Conservation (phyloP, 2,329 filamentous ascomycete genomes). For the Phialocephala sp. region DNA sequence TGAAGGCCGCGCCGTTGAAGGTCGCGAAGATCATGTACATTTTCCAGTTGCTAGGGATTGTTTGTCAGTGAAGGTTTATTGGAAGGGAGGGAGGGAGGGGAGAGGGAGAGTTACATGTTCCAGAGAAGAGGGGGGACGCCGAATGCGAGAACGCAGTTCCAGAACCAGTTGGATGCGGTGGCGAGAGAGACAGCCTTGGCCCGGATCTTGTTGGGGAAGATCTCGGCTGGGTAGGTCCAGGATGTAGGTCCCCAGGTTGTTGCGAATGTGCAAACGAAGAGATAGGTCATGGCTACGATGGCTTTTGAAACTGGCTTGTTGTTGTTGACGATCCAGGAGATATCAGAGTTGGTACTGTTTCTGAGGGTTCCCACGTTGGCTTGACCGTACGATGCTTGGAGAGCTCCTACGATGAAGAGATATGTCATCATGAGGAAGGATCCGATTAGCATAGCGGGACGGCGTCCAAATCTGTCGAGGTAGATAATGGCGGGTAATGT, state of each 20-base stretch:
- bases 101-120: slow-evolving; percentile 48
- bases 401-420: slow-evolving; percentile 66
- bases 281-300: slow-evolving; percentile 73
- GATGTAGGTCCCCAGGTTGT: slow-evolving; percentile 58
- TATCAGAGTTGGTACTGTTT: slow-evolving; percentile 50
- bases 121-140: slow-evolving; percentile 55
- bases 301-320: slow-evolving; percentile 62
- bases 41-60: slow-evolving; percentile 53
- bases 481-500: slow-evolving; percentile 77
- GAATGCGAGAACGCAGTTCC: slow-evolving; percentile 70
- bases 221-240: slow-evolving; percentile 68
- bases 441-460: slow-evolving; percentile 67
- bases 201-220: slow-evolving; percentile 71
- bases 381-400: slow-evolving; percentile 65
- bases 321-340: slow-evolving; percentile 62
- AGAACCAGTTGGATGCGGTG: slow-evolving; percentile 76
- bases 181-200: slow-evolving; percentile 77
- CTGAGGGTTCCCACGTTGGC: slow-evolving; percentile 49
- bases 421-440: slow-evolving; percentile 67
- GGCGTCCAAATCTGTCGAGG: slow-evolving; percentile 78
- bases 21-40: slow-evolving; percentile 78
- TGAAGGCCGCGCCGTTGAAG: slow-evolving; percentile 70
- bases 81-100: neutral
- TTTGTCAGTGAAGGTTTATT: slow-evolving; percentile 11
- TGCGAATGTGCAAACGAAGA: slow-evolving; percentile 74